These are phyloP conservation scores for Ploettnerulaceae sp. DNA, from an alignment of 2,329 filamentous ascomycete genomes.

Conservation along the genomic window DNA sequence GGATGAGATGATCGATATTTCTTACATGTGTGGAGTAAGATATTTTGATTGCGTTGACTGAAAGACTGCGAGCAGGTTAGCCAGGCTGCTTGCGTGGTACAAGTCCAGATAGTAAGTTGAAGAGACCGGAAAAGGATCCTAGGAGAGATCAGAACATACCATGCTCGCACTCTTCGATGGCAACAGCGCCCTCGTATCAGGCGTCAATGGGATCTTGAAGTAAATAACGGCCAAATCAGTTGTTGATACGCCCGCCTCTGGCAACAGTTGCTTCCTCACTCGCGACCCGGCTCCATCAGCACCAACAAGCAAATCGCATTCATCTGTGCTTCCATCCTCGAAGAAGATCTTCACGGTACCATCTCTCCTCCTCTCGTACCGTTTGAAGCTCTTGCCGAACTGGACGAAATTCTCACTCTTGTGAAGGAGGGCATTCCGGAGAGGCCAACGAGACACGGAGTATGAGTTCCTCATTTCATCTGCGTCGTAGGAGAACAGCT, in stretches of 20 bases:
- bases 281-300: conserved; percentile 51
- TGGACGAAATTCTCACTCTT: conserved; percentile 20
- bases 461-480: conserved; percentile 25
- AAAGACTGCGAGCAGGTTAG: conserved; percentile 20
- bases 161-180: conserved; percentile 22
- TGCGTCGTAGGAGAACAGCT: conserved; percentile 26
- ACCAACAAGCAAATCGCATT: conserved; percentile 49
- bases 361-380: conserved; percentile 28
- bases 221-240: conserved; percentile 27
- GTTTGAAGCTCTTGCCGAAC: conserved; percentile 34
- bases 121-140: not conserved
- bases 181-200: conserved; percentile 20
- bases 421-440: conserved; percentile 26
- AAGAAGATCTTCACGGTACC: conserved; percentile 38
- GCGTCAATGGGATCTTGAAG: conserved; percentile 30
- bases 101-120: too few relatives aligned
- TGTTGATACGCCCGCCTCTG: conserved; percentile 17
- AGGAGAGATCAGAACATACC: conserved; percentile 14
- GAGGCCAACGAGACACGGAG: conserved; percentile 26
- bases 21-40: conserved; percentile 25
- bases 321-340: conserved; percentile 38
- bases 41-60: conserved; percentile 27
- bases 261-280: conserved; percentile 37
- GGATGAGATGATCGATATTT: not conserved
- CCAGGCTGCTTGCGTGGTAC: too few relatives aligned